Evolutionary conservation across 345 rosid species (phyloP).

Genomic region (Citrus cavaleriei): DNA sequence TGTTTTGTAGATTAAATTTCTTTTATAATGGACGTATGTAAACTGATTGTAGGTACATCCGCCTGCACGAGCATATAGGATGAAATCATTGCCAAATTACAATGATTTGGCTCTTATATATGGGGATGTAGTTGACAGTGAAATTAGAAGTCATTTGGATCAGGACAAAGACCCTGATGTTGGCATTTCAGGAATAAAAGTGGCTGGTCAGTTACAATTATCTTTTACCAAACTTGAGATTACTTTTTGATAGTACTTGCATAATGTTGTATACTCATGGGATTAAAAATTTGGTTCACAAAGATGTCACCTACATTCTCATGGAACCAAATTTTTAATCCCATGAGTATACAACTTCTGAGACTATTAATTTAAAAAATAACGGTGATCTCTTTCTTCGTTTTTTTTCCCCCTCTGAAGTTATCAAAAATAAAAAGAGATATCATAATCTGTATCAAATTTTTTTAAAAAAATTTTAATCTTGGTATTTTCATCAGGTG

Average conservation of each 20-base stretch:
- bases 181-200: slow-evolving; percentile 26
- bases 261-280: not conserved
- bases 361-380: not conserved
- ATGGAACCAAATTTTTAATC: not conserved
- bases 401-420: not conserved
- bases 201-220: slow-evolving; percentile 33
- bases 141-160: slow-evolving; percentile 20
- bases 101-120: slow-evolving; percentile 58
- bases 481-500: not conserved
- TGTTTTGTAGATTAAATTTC: not conserved
- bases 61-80: slow-evolving; percentile 57
- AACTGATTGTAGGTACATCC: slow-evolving; percentile 51
- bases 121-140: slow-evolving; percentile 36
- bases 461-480: not conserved
- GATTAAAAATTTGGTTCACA: slow-evolving; percentile 4
- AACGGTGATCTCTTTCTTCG: not conserved
- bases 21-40: slow-evolving; percentile 10
- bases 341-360: too few relatives aligned
- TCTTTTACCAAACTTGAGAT: slow-evolving; percentile 2
- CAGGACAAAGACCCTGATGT: slow-evolving; percentile 37
- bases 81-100: slow-evolving; percentile 65
- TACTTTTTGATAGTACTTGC: not conserved
- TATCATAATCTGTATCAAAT: not conserved
- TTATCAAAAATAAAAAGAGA: not conserved
- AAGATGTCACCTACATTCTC: not conserved